Conservation (phyloP, 2,329 filamentous ascomycete species). For the Monosporascus cannonballus region DNA sequence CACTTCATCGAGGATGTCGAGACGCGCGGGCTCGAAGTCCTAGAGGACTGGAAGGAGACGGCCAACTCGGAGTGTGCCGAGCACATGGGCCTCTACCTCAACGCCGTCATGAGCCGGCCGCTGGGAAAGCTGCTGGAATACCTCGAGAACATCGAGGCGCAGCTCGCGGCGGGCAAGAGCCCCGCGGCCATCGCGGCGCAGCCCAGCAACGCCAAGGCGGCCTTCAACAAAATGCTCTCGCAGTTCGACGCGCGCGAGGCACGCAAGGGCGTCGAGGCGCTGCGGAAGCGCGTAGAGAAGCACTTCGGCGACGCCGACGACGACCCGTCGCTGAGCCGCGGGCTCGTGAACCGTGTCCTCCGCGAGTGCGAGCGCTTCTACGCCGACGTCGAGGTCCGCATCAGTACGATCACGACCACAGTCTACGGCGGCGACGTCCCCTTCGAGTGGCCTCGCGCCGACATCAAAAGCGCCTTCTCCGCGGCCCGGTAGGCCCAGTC, state of each 20-base stretch:
- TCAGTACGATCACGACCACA: conserved; percentile 53
- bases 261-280: conserved; percentile 79
- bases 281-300: conserved; percentile 91
- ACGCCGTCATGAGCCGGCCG: conserved; percentile 80
- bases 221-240: conserved; percentile 81
- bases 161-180: conserved; percentile 54
- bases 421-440: conserved; percentile 60
- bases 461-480: conserved; percentile 54
- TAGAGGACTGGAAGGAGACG: conserved; percentile 76
- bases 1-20: conserved; percentile 93
- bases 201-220: conserved; percentile 73
- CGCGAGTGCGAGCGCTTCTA: conserved; percentile 59
- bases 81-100: conserved; percentile 82
- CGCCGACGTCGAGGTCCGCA: conserved; percentile 53
- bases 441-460: conserved; percentile 60
- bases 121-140: conserved; percentile 89
- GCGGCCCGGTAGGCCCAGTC: conserved; percentile 25
- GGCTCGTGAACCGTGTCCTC: conserved; percentile 51
- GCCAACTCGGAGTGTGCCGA: conserved; percentile 75
- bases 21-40: conserved; percentile 62
- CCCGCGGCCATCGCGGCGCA: conserved; percentile 65
- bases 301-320: conserved; percentile 92
- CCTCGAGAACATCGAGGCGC: conserved; percentile 79
- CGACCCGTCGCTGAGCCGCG: conserved; percentile 58
- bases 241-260: conserved; percentile 80